Conservation (phyloP, 371 early-diverging fungal genomes). For the Dentiscutata heterogama region DNA sequence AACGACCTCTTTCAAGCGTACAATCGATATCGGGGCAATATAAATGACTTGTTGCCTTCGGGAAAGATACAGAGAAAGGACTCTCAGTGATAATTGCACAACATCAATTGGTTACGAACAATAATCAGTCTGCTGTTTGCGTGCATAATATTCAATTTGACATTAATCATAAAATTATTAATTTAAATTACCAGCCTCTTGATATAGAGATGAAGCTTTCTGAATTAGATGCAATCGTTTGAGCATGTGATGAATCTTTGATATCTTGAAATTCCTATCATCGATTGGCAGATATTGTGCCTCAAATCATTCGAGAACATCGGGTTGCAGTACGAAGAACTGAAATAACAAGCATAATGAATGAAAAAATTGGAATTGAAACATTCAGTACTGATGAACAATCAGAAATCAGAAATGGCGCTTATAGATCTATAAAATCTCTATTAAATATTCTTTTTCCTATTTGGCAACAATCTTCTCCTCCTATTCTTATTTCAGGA, state of each 20-base stretch:
- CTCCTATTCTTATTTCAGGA: not conserved
- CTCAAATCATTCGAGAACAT: not conserved
- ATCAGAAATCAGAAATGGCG: not conserved
- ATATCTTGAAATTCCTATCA: not conserved
- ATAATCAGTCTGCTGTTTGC: too few species aligned
- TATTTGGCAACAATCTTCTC: not conserved
- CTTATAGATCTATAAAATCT: not conserved
- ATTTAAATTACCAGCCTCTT: too few species aligned
- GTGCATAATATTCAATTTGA: too few species aligned
- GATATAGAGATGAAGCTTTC: not conserved
- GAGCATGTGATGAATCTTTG: slow-evolving; percentile 2
- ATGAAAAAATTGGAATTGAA: not conserved
- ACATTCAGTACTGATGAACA: not conserved
- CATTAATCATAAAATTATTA: too few species aligned
- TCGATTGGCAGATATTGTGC: not conserved
- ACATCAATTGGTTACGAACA: too few species aligned
- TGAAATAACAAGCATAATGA: not conserved
- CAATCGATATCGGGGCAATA: too few species aligned
- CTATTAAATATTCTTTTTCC: not conserved
- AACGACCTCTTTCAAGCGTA: too few species aligned
- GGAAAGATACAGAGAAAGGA: too few species aligned
- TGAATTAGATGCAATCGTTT: not conserved
- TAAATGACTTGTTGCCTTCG: too few species aligned
- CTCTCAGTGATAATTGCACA: too few species aligned
- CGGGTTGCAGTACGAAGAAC: not conserved